Conservation (phyloP, 495 filamentous ascomycete genomes). For the Clavariopsis aquatica region DNA sequence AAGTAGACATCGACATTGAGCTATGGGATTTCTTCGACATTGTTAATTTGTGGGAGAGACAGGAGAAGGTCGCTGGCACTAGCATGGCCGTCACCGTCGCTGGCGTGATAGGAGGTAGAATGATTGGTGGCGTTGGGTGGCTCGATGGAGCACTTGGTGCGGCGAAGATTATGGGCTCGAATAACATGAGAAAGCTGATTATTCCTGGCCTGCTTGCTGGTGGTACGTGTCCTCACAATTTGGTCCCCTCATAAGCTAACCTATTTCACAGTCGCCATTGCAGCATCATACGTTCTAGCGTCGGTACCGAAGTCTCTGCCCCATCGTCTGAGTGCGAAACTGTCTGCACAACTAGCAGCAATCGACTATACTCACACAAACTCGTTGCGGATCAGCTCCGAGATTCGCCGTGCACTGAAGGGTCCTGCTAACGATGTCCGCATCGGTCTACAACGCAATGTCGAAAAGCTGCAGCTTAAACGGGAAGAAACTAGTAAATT, state of each 20-base stretch:
- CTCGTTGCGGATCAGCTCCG: constrained; percentile 73
- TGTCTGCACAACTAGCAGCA: constrained; percentile 69
- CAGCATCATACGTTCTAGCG: constrained; percentile 74
- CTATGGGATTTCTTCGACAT: constrained; percentile 92
- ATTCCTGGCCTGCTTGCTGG: constrained; percentile 75
- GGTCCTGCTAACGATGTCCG: constrained; percentile 81
- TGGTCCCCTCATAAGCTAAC: constrained; percentile 41
- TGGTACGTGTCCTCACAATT: constrained; percentile 57
- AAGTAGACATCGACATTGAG: constrained; percentile 85
- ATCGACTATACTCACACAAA: constrained; percentile 94
- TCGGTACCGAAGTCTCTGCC: constrained; percentile 88
- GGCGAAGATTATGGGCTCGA: constrained; percentile 75
- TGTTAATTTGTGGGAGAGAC: constrained; percentile 74
- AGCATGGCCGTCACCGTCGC: constrained; percentile 91
- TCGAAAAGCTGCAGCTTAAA: constrained; percentile 75
- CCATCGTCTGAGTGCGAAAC: constrained; percentile 80
- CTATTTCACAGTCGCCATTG: constrained; percentile 60
- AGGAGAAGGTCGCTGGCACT: constrained; percentile 91
- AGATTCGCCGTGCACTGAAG: constrained; percentile 83
- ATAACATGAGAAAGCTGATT: constrained; percentile 78
- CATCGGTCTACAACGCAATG: constrained; percentile 72
- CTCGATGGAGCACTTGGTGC: constrained; percentile 82
- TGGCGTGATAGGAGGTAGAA: constrained; percentile 77
- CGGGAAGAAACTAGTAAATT: constrained; percentile 74
- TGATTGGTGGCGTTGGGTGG: constrained; percentile 83